Percentiles rank a stretch among this genome's conserved stretches.
phyloP scores from a whole-genome alignment of 257 asterid genomes.

The Anisodus tanguticus region DNA sequence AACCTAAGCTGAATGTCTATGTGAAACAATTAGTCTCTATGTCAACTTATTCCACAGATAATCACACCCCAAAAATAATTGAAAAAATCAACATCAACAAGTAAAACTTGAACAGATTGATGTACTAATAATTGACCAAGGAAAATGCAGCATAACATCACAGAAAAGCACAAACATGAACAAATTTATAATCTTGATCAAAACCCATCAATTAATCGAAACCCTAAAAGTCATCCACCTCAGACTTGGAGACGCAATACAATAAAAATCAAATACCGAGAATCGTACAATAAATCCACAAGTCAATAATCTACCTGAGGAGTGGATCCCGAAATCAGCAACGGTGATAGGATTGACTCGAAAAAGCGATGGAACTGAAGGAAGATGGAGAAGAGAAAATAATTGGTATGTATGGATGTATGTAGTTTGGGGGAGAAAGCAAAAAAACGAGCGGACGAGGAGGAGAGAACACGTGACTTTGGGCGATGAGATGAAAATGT shows the following conservation, averaged over 20 bases:
- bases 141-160: background rate
- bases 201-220: background rate
- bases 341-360: background rate
- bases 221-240: slow-evolving; percentile 12
- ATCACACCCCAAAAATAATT: background rate
- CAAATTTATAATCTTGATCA: background rate
- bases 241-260: background rate
- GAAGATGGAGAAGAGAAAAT: background rate
- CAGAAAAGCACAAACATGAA: background rate
- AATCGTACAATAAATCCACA: background rate
- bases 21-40: background rate
- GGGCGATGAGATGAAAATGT: too few species aligned
- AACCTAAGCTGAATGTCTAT: background rate
- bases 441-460: slow-evolving; percentile 18
- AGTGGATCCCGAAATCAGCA: slow-evolving; percentile 21
- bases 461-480: slow-evolving; percentile 28
- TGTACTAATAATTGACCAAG: background rate
- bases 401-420: background rate
- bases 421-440: background rate
- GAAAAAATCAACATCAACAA: background rate
- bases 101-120: background rate
- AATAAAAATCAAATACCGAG: background rate
- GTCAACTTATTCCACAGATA: background rate
- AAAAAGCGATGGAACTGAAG: background rate
- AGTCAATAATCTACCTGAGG: slow-evolving; percentile 17